phyloP scores from a whole-genome alignment of 345 rosid species.

The Physaria fendleri region DNA sequence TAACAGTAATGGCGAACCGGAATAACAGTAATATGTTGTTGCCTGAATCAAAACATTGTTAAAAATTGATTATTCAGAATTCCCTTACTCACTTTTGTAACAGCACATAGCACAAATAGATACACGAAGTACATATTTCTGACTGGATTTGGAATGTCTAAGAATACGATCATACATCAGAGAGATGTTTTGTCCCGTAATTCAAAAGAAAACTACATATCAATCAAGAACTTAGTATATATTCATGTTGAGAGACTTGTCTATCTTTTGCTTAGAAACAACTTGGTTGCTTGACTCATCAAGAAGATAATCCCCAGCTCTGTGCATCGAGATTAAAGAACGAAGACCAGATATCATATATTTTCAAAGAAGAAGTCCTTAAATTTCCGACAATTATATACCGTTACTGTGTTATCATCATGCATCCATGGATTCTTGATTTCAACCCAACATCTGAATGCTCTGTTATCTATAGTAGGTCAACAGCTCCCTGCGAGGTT shows the following conservation, averaged over 20 bases:
- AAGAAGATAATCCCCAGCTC: slow-evolving; percentile 84
- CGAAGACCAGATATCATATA: slow-evolving; percentile 99
- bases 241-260: not conserved
- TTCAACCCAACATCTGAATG: slow-evolving; percentile 85
- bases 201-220: not conserved
- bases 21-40: slow-evolving; percentile 64
- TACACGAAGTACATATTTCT: slow-evolving; percentile 85
- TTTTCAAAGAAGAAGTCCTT: not conserved
- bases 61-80: not conserved
- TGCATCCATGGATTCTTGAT: slow-evolving; percentile 92
- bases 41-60: slow-evolving; percentile 43
- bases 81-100: slow-evolving; percentile 68
- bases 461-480: slow-evolving; percentile 68
- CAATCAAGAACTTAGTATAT: not conserved
- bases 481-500: slow-evolving; percentile 82
- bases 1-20: too few relatives aligned
- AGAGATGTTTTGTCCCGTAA: slow-evolving; percentile 76
- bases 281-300: slow-evolving; percentile 72
- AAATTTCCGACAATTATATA: slow-evolving; percentile 19
- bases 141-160: slow-evolving; percentile 75
- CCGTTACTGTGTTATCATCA: slow-evolving; percentile 91
- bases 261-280: slow-evolving; percentile 15
- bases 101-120: slow-evolving; percentile 92
- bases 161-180: slow-evolving; percentile 85
- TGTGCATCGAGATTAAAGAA: slow-evolving; percentile 90